Evolutionary conservation across 352 stramenopile genomes (phyloP), one percentile per base, ranked within the genome.

Genomic region (Globisporangium camurandrum): DNA sequence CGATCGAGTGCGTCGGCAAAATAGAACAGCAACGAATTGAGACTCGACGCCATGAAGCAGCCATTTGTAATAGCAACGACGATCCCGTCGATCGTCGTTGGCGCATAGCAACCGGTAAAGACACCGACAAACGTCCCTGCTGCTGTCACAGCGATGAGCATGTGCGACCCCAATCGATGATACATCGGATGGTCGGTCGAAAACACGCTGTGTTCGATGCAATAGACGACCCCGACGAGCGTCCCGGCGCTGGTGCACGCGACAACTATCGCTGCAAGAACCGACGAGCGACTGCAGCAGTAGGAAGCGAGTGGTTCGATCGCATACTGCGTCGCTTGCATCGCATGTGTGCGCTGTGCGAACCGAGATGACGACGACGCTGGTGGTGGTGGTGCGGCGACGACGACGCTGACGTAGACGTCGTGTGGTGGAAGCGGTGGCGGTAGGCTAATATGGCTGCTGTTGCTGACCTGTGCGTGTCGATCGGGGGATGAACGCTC

Each of bases 11-110:
- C 28, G 14, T 61, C 10, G 27, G 63, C 62, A 36, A 72, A 59
- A 22, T 73, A 61, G 50, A 70, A 68, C 27, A 83, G 51, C 41
- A 67, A 83, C 20, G 71, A 61, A 49, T 83, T 77, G 58, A 83
- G 62, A 48, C 61, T 70, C 17, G 66, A 69, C 41, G 67, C 62
- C 12, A 79, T 37, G 23, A 80, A 71, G 43, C 66, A 69, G n/a
- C 38, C 47, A 48, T 77, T 68, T 48, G 77, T 73, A 28, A 80
- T 54, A 16, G 61, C 37, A 16, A 79, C 54, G 24, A 77, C 66
- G 24, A 75, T 22, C 16, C 61, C 58, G 43, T 83, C 71, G 22
- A 66, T 49, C 9, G 53, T 52, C 4, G 61, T 56, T 0, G 71
- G 68, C 7, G 69, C 66, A 4, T 77, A 41, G 19, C 62, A 76